Evolutionary conservation across 2,329 filamentous ascomycete species (phyloP).

Genomic region (Aureobasidium sp.): DNA sequence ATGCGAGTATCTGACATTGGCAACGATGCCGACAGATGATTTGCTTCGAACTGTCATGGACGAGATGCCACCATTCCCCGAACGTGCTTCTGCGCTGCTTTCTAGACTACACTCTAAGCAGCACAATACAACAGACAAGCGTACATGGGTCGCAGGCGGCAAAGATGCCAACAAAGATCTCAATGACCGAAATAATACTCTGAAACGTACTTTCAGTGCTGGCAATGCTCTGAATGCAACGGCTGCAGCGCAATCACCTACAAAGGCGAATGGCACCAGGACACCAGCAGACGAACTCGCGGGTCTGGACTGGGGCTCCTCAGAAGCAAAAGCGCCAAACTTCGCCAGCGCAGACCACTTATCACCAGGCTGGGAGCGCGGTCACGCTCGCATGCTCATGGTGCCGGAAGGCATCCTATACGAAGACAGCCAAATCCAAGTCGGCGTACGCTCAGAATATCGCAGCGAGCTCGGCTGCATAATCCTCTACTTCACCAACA

Average conservation of each 20-base stretch:
- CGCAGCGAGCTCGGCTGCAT: slow-evolving; percentile 91
- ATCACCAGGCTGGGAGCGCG: slow-evolving; percentile 88
- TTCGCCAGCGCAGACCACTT: slow-evolving; percentile 87
- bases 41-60: slow-evolving; percentile 89
- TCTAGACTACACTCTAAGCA: slow-evolving; percentile 93
- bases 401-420: slow-evolving; percentile 81
- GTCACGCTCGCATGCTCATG: slow-evolving; percentile 77
- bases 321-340: slow-evolving; percentile 63
- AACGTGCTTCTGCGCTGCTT: slow-evolving; percentile 83
- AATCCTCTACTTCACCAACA: slow-evolving; percentile 94
- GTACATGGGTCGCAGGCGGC: slow-evolving; percentile 95
- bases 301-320: slow-evolving; percentile 68
- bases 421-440: slow-evolving; percentile 88
- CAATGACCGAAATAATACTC: slow-evolving; percentile 70
- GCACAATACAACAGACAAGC: slow-evolving; percentile 76
- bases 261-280: slow-evolving; percentile 30
- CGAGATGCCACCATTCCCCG: slow-evolving; percentile 97
- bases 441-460: slow-evolving; percentile 89
- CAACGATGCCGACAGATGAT: slow-evolving; percentile 80
- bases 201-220: slow-evolving; percentile 78
- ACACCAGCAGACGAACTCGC: slow-evolving; percentile 56
- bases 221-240: slow-evolving; percentile 28
- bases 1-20: slow-evolving; percentile 86
- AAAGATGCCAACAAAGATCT: slow-evolving; percentile 85
- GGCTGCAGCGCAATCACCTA: slow-evolving; percentile 38